A percentile compares a stretch with the other conserved stretches of the same genome.
Evolutionary conservation across 352 stramenopile species (phyloP).

Genomic region (Proteromonas lacertae): DNA sequence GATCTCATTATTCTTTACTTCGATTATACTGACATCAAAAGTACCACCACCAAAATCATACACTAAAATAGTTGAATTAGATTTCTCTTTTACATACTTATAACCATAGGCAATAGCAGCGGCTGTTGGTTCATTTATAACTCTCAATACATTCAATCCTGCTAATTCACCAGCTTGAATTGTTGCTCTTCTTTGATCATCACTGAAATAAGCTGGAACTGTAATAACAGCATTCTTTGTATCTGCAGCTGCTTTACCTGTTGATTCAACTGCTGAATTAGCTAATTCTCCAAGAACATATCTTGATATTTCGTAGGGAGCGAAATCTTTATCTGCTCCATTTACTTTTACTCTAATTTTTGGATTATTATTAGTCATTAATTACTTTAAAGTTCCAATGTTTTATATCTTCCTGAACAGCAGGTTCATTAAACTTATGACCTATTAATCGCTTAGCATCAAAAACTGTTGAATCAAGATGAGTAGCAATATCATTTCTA

Average conservation of each 20-base stretch:
- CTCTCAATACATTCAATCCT: constrained; percentile 57
- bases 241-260: constrained; percentile 28
- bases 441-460: constrained; percentile 36
- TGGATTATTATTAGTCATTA: constrained; percentile 29
- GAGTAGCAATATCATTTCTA: constrained; percentile 50
- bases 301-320: constrained; percentile 35
- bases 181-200: constrained; percentile 61
- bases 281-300: constrained; percentile 47
- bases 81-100: constrained; percentile 79
- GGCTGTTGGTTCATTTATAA: constrained; percentile 89
- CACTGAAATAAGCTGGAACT: constrained; percentile 89
- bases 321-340: constrained; percentile 36
- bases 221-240: constrained; percentile 56
- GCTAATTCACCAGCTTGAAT: constrained; percentile 49
- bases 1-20: too few species aligned
- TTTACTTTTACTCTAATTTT: too few species aligned
- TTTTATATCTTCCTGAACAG: constrained; percentile 33
- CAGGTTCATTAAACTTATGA: constrained; percentile 22
- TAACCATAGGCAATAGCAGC: too few species aligned
- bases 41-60: too few species aligned
- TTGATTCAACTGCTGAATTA: constrained; percentile 27
- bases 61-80: constrained; percentile 66
- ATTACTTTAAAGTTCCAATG: constrained; percentile 35
- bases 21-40: too few species aligned
- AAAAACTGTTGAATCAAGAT: constrained; percentile 39